Conservation (phyloP, 2,329 filamentous ascomycete genomes). For the Penicillium sp. region DNA sequence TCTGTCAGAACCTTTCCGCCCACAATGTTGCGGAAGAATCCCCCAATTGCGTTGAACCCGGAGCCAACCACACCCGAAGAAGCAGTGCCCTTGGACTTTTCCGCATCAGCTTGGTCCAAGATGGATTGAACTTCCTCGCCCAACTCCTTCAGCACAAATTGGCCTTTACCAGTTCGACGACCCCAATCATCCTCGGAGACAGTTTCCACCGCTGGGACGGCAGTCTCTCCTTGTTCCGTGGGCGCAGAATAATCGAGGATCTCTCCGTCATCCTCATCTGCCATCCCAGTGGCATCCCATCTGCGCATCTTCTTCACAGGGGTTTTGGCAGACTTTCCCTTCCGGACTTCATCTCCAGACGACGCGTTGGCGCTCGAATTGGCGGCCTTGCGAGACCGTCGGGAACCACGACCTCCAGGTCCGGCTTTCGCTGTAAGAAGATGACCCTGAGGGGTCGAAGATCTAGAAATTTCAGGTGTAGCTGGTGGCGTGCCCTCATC, state of each 20-base stretch:
- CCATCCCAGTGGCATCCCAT: conserved; percentile 87
- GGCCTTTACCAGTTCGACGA: conserved; percentile 76
- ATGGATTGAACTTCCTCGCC: conserved; percentile 93
- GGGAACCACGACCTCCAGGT: conserved; percentile 72
- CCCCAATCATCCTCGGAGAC: conserved; percentile 82
- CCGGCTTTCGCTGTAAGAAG: conserved; percentile 70
- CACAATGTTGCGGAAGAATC: conserved; percentile 90
- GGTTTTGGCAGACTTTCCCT: conserved; percentile 50
- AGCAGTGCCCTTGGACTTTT: conserved; percentile 48
- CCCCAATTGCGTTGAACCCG: conserved; percentile 76
- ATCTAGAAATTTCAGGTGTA: conserved; percentile 74
- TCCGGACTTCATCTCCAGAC: conserved; percentile 80
- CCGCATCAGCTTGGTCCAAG: conserved; percentile 72
- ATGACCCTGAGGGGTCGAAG: conserved; percentile 69
- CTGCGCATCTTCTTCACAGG: conserved; percentile 76
- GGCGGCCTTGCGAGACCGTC: conserved; percentile 71
- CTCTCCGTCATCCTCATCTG: conserved; percentile 76
- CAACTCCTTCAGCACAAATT: conserved; percentile 90
- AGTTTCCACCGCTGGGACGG: conserved; percentile 63
- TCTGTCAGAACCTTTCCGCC: conserved; percentile 90
- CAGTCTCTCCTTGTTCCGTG: conserved; percentile 54
- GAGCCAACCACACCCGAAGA: conserved; percentile 70
- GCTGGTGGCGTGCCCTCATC: conserved; percentile 67
- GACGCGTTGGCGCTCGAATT: conserved; percentile 54
- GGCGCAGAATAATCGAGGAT: conserved; percentile 85